Base-by-base conservation (phyloP, 306 rosid genomes). In the Carpinus viminea region DNA sequence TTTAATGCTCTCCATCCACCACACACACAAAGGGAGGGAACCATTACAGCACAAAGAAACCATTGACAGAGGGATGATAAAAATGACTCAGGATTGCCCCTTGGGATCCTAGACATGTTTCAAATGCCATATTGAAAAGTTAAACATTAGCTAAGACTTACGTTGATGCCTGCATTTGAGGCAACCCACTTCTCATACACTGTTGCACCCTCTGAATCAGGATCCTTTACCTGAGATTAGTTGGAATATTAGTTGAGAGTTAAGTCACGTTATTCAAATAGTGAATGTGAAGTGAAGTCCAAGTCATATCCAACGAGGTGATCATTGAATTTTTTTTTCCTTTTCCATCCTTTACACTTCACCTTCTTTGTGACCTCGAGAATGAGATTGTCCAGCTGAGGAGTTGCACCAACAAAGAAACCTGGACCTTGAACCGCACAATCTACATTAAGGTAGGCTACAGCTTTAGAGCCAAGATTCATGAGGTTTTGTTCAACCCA, bases 391-490 rank as follows among this genome's bases (percentile, higher is more conserved):
- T 95, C 98, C 21, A 95, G 90, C 85, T 95, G 98, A 87, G 98
- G 98, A 80, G 98, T 92, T 1, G 98, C 87, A 48, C 97, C 84
- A 80, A 91, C 88, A 80, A 88, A 91, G 80, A 95, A 87, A 52
- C 93, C 98, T 9, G 96, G 90, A 47, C 98, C 98, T 83, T 92
- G 97, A 74, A 86, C 98, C 36, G 98, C 98, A 75, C 98, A 92
- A 51, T 95, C 98, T 59, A 95, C 98, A 83, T 95, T 95, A 76
- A 95, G 97, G 83, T 95, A 95, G 50, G 97, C 96, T 43, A 95
- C 88, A 12, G 95, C 94, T 87, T 91, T 91, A 69, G 96, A 73
- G 68, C 89, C 91, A 46, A 95, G 86, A 86, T 90, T 92, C 79
- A 86, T 74, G 68, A 92, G 89, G 89, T 95, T 95, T 62, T 95